Evolutionary conservation across 805 yeast genomes (phyloP).

Genomic region (Metschnikowia reukaufii): DNA sequence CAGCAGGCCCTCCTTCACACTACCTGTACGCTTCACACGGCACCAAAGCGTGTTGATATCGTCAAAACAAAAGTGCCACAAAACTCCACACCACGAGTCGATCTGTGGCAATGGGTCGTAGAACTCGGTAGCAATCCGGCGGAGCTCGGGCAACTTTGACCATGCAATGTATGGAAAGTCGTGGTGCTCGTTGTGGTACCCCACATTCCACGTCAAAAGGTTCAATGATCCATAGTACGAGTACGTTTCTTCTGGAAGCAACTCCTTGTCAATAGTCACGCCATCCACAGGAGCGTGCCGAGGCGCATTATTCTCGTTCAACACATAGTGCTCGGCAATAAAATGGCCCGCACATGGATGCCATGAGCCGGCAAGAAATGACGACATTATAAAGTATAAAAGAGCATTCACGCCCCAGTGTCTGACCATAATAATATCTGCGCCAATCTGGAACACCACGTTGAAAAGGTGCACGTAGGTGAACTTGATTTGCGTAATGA

Average conservation of each 20-base stretch:
- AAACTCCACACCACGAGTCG: constrained; percentile 74
- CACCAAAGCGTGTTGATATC: constrained; percentile 72
- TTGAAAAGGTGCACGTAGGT: constrained; percentile 75
- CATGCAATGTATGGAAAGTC: constrained; percentile 94
- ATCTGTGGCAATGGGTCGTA: constrained; percentile 79
- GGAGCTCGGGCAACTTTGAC: constrained; percentile 69
- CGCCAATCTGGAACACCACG: constrained; percentile 55
- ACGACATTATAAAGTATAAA: constrained; percentile 66
- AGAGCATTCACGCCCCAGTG: constrained; percentile 66
- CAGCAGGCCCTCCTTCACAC: constrained; percentile 35
- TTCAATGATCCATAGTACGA: constrained; percentile 85
- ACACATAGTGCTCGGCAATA: constrained; percentile 88
- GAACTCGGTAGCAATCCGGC: constrained; percentile 72
- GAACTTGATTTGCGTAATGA: constrained; percentile 70
- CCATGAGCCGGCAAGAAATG: constrained; percentile 85
- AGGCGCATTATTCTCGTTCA: constrained; percentile 54
- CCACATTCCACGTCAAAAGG: constrained; percentile 84
- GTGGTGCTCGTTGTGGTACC: constrained; percentile 92
- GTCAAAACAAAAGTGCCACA: constrained; percentile 67
- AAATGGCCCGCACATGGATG: constrained; percentile 96
- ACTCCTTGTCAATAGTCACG: constrained; percentile 28
- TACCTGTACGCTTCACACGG: constrained; percentile 68
- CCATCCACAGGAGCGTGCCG: constrained; percentile 23
- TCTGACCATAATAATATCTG: constrained; percentile 57
- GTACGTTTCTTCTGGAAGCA: constrained; percentile 72